Evolutionary conservation across 495 filamentous ascomycete species (phyloP), one percentile per base, ranked within the genome.

Genomic region (Aspergillus egyptiacus): DNA sequence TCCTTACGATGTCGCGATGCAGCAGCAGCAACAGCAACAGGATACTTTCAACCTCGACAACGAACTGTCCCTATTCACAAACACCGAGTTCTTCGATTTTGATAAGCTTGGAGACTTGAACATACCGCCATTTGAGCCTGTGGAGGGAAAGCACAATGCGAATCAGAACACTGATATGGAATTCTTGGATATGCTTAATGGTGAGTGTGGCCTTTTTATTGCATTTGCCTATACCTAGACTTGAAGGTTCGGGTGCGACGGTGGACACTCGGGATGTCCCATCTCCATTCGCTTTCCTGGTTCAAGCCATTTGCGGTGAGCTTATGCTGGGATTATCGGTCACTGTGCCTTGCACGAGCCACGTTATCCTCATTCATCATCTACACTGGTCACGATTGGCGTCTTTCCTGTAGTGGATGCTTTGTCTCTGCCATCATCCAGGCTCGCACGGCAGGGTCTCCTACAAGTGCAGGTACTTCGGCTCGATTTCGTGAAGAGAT

Each of bases 21-120:
- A 82, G 51, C 64, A 73, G 56, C 69, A 71, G 39, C 69, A 70
- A 50, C 60, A 66, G 46, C 66, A 74, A 15, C 65, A 71, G 47
- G 81, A 86, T 25, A 65, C 66, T 34, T 77, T 80, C 68, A 82
- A 76, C 50, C 65, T 81, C 59, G 84, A 86, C 57, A 77, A 84
- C 43, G 89, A 93, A 38, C 76, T 98, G 36, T 86, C 85, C 23
- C 74, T 94, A 55, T 95, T 96, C 76, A 94, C 89, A 50, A 96
- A 96, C 67, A 81, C 87, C 39, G 84, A 93, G 48, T 97, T 96
- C 75, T 87, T 87, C 66, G 90, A 96, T 66, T 91, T 89, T 62
- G 91, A 96, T 61, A 65, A 76, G 37, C 72, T 75, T 24, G 68
- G 68, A 35, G 68, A 71, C 43, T 57, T 72, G 39, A 56, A 58